Percentiles rank a stretch among this genome's conserved stretches.
phyloP scores from a whole-genome alignment of 768 basidiomycete genomes.

The Myochromella boudieri region DNA sequence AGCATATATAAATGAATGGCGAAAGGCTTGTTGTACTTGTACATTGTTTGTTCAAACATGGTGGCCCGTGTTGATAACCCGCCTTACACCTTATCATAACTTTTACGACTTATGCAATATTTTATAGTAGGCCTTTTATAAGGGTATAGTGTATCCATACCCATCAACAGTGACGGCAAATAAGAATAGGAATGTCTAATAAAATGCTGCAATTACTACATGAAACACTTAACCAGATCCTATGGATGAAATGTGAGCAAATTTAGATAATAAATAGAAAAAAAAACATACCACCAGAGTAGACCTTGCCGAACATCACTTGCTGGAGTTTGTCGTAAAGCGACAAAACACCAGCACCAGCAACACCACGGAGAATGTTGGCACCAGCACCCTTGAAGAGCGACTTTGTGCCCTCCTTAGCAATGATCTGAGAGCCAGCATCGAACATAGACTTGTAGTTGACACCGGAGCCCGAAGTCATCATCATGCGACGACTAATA shows the following conservation, averaged over 20 bases:
- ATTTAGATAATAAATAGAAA: background rate
- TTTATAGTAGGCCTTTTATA: constrained; percentile 33
- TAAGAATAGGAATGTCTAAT: constrained; percentile 38
- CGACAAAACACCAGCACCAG: constrained; percentile 99
- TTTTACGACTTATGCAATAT: constrained; percentile 17
- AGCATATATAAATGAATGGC: too few relatives aligned
- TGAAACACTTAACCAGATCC: constrained; percentile 47
- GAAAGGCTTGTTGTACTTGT: too few relatives aligned
- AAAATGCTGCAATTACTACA: constrained; percentile 23
- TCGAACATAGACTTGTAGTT: constrained; percentile 99
- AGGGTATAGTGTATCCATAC: constrained; percentile 44
- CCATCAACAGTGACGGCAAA: constrained; percentile 28
- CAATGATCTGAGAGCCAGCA: constrained; percentile 87
- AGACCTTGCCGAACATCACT: constrained; percentile 97
- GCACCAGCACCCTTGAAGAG: constrained; percentile 99
- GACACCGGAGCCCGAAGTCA: constrained; percentile 93
- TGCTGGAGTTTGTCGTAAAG: constrained; percentile 99
- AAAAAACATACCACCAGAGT: constrained; percentile 82
- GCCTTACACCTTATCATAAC: too few relatives aligned
- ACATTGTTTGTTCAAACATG: too few relatives aligned
- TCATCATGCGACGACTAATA: constrained; percentile 99
- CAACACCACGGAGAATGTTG: constrained; percentile 97
- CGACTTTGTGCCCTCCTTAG: constrained; percentile 93
- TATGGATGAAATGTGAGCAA: constrained; percentile 15
- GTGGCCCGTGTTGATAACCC: too few relatives aligned